phyloP scores from a whole-genome alignment of 176 grass and related monocot species.

The Rhipidocladum racemiflorum region DNA sequence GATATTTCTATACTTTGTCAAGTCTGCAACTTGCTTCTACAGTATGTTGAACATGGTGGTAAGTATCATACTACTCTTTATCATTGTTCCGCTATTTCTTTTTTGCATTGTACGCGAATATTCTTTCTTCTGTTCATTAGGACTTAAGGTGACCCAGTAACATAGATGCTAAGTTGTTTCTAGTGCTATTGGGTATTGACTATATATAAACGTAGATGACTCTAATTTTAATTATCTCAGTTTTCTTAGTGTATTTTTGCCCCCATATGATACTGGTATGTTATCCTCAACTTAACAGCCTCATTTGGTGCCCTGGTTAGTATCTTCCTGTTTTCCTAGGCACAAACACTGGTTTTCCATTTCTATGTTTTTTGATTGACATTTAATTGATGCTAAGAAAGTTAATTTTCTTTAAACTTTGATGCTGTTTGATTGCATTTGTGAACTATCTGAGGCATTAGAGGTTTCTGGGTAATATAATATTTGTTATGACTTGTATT shows the following conservation, averaged over 20 bases:
- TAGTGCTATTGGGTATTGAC: background rate
- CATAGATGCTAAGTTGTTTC: background rate
- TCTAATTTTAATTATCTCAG: background rate
- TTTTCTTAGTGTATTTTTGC: background rate
- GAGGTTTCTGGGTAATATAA: conserved; percentile 2
- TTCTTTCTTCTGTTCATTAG: background rate
- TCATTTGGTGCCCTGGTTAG: background rate
- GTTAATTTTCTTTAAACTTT: conserved; percentile 18
- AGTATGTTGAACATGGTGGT: conserved; percentile 61
- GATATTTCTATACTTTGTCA: conserved; percentile 72
- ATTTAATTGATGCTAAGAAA: background rate
- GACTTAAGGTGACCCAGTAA: background rate
- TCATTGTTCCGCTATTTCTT: background rate
- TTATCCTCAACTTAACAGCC: background rate
- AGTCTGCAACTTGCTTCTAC: conserved; percentile 66
- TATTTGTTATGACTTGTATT: conserved; percentile 21
- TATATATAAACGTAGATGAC: background rate
- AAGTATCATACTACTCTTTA: conserved; percentile 23
- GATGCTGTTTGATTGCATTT: conserved; percentile 16
- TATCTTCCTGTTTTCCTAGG: background rate
- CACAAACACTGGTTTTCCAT: background rate
- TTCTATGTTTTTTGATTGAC: background rate
- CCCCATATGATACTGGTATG: background rate
- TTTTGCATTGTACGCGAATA: background rate
- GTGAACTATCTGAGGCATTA: background rate